phyloP scores from a whole-genome alignment of 257 asterid genomes.

The Ehretia macrophylla region DNA sequence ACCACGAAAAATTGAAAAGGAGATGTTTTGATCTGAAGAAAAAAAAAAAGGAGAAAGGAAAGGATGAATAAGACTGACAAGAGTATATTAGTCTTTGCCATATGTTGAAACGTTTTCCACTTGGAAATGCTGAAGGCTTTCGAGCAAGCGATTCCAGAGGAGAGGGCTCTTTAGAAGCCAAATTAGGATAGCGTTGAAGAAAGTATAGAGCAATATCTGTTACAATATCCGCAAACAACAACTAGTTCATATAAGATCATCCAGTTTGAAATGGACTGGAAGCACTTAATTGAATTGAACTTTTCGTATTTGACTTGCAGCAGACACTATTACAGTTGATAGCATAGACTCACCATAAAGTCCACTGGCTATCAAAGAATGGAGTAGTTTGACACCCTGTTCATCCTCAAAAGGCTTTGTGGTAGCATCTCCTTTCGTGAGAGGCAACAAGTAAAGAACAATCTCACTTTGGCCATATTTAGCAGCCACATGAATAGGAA shows the following conservation, averaged over 20 bases:
- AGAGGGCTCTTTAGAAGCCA: constrained; percentile 33
- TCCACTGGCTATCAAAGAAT: constrained; percentile 16
- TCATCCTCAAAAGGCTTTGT: constrained; percentile 24
- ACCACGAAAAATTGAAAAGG: no score
- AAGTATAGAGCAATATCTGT: no score
- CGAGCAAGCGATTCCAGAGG: no score
- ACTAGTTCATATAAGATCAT: no score
- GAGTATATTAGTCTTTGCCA: constrained; percentile 21
- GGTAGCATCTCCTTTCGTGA: constrained; percentile 19
- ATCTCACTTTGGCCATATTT: constrained; percentile 26
- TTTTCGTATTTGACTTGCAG: no score
- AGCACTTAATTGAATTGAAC: no score
- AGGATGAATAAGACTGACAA: constrained; percentile 24
- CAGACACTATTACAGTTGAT: no score
- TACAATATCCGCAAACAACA: no score
- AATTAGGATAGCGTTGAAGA: constrained; percentile 14
- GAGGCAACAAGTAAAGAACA: constrained; percentile 23
- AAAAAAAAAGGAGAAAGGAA: neutral
- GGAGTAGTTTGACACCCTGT: constrained; percentile 25
- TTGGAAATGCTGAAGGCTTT: constrained; percentile 22
- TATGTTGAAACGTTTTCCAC: constrained; percentile 21
- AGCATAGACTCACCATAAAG: constrained; percentile 29
- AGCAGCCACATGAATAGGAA: constrained; percentile 41
- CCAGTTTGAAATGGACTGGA: no score
- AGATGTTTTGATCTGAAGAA: no score